Evolutionary conservation across 495 filamentous ascomycete genomes (phyloP), one percentile per base, ranked within the genome.

Genomic region (Eremomyces bilateralis): DNA sequence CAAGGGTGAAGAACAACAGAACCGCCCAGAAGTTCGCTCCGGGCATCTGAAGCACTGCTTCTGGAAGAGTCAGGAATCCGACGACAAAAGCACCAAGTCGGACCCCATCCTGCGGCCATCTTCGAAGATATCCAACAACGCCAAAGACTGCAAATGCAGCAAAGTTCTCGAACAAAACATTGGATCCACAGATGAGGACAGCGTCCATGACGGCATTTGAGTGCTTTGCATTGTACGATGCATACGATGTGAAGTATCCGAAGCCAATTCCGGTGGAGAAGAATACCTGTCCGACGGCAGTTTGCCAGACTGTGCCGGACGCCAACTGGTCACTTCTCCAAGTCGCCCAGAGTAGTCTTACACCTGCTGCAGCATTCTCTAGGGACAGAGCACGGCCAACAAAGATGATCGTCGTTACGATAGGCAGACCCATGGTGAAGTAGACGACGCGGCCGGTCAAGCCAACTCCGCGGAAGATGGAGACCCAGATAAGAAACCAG

Each of bases 341-440:
- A 12, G 40, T 29, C 3, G 29, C 36, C 20, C 15, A 42, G n/a
- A 29, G 42, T 3, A 58, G 46, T 13, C 36, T 38, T 8, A 55
- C 39, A 19, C 53, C 53, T 29, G 44, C 46, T 4, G 40, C 10
- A 10, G 53, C 55, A 34, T 58, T 57, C 1, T 49, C 43, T 0
- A 57, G 50, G 4, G 52, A 53, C 8, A 44, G 41, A 2, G 48
- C 36, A 5, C 53, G 50, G 15, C 52, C 55, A 21, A 57, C 42
- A 21, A 58, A 42, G 31, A 58, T 58, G 37, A 56, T 47, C 11
- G 42, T 49, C n/a, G 42, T 51, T 36, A 56, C 44, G 22, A 59
- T 56, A 2, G 56, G 56, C n/a, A 59, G 38, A 12, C 53, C 56
- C 56, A 59, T 59, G 16, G 56, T 59, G 38, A 53, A 56, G 44